Evolutionary conservation across 345 rosid genomes (phyloP), one percentile per base, ranked within the genome.

Genomic region (Mangifera indica): DNA sequence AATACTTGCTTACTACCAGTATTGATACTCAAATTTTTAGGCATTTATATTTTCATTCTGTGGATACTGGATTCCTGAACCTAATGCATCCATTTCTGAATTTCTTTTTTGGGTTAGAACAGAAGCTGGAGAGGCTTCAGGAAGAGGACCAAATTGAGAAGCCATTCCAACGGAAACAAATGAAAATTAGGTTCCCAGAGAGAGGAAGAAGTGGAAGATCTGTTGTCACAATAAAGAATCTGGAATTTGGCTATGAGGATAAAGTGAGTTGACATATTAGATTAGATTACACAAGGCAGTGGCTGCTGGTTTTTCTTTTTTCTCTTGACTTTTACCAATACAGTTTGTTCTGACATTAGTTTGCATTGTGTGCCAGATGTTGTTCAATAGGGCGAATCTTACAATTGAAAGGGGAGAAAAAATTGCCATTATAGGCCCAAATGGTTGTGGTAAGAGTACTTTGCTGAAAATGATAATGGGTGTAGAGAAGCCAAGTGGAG

Each of bases 151-250:
- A 80, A 75, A 79, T 94, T 78, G 95, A 90, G 87, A 94, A 92
- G 85, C 98, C 98, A 71, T 94, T 89, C 78, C 87, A 87, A 68
- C 81, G 93, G 62, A 94, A 94, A 65, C 95, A 89, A 72, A 90
- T 94, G 97, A 94, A 90, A 75, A 94, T 94, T 48, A 89, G 91
- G 85, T 92, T 94, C 79, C 97, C 97, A 5, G 98, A 94, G 84
- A 89, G 92, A 59, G 98, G 98, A 66, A 81, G 87, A 52, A 92
- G 98, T 81, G 98, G 98, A 69, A 88, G 89, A 79, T 84, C 83
- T 25, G 97, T 92, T 68, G 81, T 81, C 29, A 70, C 70, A 8
- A 56, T 92, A 54, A 92, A 86, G 76, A 92, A 90, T 84, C 80
- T 94, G 67, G 85, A 88, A 57, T 92, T 92, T 72, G 83, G 82